Evolutionary conservation across 1,284 basidiomycete genomes (phyloP).

Genomic region (Neotropicomus parvogracilis): DNA sequence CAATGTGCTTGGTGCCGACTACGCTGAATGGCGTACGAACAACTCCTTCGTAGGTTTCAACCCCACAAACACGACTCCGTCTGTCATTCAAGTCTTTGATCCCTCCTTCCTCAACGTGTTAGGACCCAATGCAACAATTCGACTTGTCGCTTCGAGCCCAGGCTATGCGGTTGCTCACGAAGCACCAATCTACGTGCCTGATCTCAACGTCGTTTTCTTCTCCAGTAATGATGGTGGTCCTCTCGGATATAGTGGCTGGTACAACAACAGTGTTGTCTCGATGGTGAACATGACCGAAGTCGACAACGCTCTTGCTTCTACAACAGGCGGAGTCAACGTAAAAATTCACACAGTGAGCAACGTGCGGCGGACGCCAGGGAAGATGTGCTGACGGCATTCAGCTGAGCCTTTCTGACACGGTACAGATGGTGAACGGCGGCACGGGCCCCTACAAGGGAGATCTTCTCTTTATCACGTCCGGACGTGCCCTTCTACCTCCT

Average conservation of each 20-base stretch:
- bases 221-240: conserved; percentile 44
- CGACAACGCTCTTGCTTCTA: conserved; percentile 38
- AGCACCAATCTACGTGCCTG: conserved; percentile 60
- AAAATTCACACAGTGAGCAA: conserved; percentile 49
- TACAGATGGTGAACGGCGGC: conserved; percentile 75
- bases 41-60: conserved; percentile 41
- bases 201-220: conserved; percentile 58
- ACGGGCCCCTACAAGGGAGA: conserved; percentile 64
- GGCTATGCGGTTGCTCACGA: conserved; percentile 72
- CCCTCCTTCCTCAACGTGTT: conserved; percentile 56
- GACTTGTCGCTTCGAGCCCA: conserved; percentile 52
- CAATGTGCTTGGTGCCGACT: conserved; percentile 40
- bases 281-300: conserved; percentile 47
- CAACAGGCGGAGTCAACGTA: conserved; percentile 45
- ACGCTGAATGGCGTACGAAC: conserved; percentile 33
- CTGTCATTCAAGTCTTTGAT: conserved; percentile 72
- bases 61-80: conserved; percentile 43
- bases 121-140: conserved; percentile 55
- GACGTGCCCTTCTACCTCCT: conserved; percentile 61
- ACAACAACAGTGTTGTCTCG: conserved; percentile 46
- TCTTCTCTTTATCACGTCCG: conserved; percentile 65
- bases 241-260: conserved; percentile 39
- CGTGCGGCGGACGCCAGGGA: not conserved
- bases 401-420: conserved; percentile 45
- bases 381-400: conserved; percentile 19